Conservation (phyloP, 352 stramenopile species). For the Halophytophthora polymorphica region DNA sequence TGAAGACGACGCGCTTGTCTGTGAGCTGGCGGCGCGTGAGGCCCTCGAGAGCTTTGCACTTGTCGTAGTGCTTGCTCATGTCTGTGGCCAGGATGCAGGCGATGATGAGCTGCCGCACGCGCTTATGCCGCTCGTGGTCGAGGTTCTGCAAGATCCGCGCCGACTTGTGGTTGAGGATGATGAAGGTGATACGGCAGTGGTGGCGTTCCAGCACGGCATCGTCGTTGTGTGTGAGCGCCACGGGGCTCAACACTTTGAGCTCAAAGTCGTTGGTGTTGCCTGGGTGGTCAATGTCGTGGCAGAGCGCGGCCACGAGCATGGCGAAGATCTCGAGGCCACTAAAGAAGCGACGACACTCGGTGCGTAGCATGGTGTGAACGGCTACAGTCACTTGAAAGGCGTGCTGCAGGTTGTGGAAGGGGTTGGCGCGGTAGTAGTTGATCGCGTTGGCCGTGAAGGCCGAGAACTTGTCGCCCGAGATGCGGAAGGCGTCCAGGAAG, state of each 20-base stretch:
- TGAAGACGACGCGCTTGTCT: slow-evolving; percentile 55
- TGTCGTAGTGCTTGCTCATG: slow-evolving; percentile 76
- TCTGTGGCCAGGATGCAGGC: slow-evolving; percentile 73
- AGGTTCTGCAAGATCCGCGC: slow-evolving; percentile 72
- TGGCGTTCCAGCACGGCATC: slow-evolving; percentile 81
- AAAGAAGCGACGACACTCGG: slow-evolving; percentile 59
- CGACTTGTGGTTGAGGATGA: slow-evolving; percentile 72
- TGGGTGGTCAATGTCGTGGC: slow-evolving; percentile 83
- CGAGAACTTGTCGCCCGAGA: slow-evolving; percentile 52
- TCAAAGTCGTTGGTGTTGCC: slow-evolving; percentile 86
- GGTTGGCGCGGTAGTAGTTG: slow-evolving; percentile 70
- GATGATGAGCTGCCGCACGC: slow-evolving; percentile 62
- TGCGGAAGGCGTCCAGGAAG: slow-evolving; percentile 53
- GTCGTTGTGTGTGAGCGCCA: slow-evolving; percentile 85
- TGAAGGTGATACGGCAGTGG: slow-evolving; percentile 72
- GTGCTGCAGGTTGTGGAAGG: slow-evolving; percentile 84
- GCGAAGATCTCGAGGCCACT: slow-evolving; percentile 67
- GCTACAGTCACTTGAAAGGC: slow-evolving; percentile 64
- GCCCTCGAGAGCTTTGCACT: slow-evolving; percentile 61
- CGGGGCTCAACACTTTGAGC: slow-evolving; percentile 62
- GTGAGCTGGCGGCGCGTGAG: slow-evolving; percentile 53
- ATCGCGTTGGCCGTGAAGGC: slow-evolving; percentile 51
- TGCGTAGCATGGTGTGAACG: slow-evolving; percentile 54
- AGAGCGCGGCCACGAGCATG: slow-evolving; percentile 66
- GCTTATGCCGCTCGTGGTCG: slow-evolving; percentile 45